Percentiles rank a stretch among this genome's conserved stretches.
phyloP scores from a whole-genome alignment of 169 alveolate species.

The Plasmodium coatneyi region DNA sequence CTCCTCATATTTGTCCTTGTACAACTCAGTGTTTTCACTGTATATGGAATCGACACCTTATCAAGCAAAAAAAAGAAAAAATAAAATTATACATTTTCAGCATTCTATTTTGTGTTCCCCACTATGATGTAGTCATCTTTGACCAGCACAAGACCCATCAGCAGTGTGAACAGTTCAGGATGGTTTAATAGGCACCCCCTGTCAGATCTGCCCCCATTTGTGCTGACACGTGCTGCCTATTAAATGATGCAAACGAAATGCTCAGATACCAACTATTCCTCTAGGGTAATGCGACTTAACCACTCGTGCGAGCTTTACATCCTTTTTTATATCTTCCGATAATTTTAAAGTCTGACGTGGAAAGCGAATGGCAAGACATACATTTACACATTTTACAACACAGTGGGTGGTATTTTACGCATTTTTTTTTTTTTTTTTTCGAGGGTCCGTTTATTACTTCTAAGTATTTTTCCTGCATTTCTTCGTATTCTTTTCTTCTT shows the following conservation, averaged over 20 bases:
- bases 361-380: neutral
- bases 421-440: conserved; percentile 8
- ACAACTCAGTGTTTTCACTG: conserved; percentile 48
- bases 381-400: neutral
- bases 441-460: conserved; percentile 15
- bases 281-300: conserved; percentile 69
- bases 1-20: conserved; percentile 48
- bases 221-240: neutral
- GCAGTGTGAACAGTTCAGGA: neutral
- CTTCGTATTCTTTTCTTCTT: conserved; percentile 46
- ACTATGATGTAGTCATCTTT: neutral
- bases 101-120: neutral
- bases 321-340: conserved; percentile 44
- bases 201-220: neutral
- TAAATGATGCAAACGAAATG: neutral
- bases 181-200: neutral
- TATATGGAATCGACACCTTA: conserved; percentile 67
- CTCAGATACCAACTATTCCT: conserved; percentile 68
- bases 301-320: conserved; percentile 60
- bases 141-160: neutral
- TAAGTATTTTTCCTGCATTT: conserved; percentile 58
- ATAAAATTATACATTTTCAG: neutral
- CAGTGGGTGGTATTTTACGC: neutral
- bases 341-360: conserved; percentile 36
- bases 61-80: neutral